Percentiles rank a stretch among this genome's conserved stretches.
Conservation (phyloP, 2,329 filamentous ascomycete genomes). For the Diaporthe velutina region DNA sequence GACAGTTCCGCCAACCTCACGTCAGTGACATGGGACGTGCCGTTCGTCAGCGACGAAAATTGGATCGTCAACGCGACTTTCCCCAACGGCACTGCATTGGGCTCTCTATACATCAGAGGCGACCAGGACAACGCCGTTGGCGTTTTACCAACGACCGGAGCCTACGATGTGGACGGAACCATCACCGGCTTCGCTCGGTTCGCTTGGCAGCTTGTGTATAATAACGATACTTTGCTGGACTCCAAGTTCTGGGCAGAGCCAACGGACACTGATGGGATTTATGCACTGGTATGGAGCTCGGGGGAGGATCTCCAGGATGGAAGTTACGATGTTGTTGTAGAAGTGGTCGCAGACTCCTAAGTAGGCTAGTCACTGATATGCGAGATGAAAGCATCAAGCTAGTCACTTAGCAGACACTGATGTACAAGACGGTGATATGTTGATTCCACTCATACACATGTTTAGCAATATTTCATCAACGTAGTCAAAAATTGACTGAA, state of each 20-base stretch:
- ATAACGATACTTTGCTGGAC: slow-evolving; percentile 41
- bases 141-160: background rate
- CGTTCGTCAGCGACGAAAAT: slow-evolving; percentile 41
- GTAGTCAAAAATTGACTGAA: no score
- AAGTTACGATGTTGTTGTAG: slow-evolving; percentile 4
- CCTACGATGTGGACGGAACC: slow-evolving; percentile 39
- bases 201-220: slow-evolving; percentile 42
- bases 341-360: slow-evolving; percentile 2
- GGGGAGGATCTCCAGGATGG: background rate
- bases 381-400: background rate
- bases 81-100: slow-evolving; percentile 35
- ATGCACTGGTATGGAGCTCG: slow-evolving; percentile 8
- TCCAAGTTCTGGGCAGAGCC: slow-evolving; percentile 41
- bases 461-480: no score
- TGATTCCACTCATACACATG: no score
- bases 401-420: background rate
- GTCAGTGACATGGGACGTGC: slow-evolving; percentile 9
- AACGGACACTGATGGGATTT: slow-evolving; percentile 33
- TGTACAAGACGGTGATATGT: background rate
- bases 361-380: background rate
- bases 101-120: background rate
- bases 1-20: slow-evolving; percentile 11
- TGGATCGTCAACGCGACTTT: slow-evolving; percentile 43
- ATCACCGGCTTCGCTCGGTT: slow-evolving; percentile 42
- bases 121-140: background rate